phyloP scores from a whole-genome alignment of 2,329 filamentous ascomycete genomes.

The Cladosporium phlei region DNA sequence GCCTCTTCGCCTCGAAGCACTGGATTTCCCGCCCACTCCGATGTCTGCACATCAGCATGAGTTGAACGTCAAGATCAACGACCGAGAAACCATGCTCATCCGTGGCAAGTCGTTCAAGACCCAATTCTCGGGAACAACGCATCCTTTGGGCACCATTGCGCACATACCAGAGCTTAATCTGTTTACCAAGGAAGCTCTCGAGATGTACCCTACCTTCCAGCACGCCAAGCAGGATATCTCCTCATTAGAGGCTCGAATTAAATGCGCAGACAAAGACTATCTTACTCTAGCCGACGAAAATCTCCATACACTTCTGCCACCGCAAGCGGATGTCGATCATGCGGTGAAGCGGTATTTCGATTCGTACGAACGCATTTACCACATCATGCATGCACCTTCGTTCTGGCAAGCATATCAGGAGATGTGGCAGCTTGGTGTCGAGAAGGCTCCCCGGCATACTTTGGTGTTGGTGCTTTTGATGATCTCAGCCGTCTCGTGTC shows the following conservation, averaged over 20 bases:
- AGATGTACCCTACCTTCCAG: slow-evolving; percentile 32
- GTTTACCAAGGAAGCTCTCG: slow-evolving; percentile 28
- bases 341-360: slow-evolving; percentile 46
- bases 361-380: slow-evolving; percentile 48
- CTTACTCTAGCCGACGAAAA: slow-evolving; percentile 28
- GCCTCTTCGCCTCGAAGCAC: not conserved
- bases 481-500: slow-evolving; percentile 35
- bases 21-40: slow-evolving; percentile 14
- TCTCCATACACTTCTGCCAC: slow-evolving; percentile 35
- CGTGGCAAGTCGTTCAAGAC: slow-evolving; percentile 43
- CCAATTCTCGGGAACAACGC: slow-evolving; percentile 41
- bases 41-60: slow-evolving; percentile 11
- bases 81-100: slow-evolving; percentile 39
- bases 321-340: slow-evolving; percentile 36
- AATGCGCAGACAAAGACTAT: slow-evolving; percentile 21
- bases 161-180: slow-evolving; percentile 26
- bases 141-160: slow-evolving; percentile 31
- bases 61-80: slow-evolving; percentile 18
- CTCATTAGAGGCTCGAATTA: slow-evolving; percentile 21
- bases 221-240: slow-evolving; percentile 26
- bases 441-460: slow-evolving; percentile 32
- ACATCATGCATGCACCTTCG: slow-evolving; percentile 50
- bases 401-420: slow-evolving; percentile 48
- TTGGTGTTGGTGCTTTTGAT: slow-evolving; percentile 40
- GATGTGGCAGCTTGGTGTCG: slow-evolving; percentile 40